Evolutionary conservation across 441 rosid genomes (phyloP), one percentile per base, ranked within the genome.

Genomic region (Erysimum pusillum): DNA sequence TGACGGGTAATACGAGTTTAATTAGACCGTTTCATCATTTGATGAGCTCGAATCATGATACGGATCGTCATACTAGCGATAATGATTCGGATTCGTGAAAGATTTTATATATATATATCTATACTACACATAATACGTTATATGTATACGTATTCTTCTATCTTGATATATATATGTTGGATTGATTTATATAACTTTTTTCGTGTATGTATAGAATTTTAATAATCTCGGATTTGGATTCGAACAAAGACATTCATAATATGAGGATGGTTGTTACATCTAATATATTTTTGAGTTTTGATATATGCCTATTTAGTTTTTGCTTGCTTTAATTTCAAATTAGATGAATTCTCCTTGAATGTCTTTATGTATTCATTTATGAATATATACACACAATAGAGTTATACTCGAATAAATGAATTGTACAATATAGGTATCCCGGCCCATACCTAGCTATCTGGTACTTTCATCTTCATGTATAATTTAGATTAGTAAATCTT

Each of bases 11-110:
- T 78, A 36, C 80, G 6, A 69, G 62, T 45, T 61, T 81, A 41
- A 62, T 69, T 80, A 90, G 77, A 71, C 83, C 87, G 2, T 85
- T 86, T 63, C 84, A 86, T 57, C 82, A 79, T 63, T 57, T 74
- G 53, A 74, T 84, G 76, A 81, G 82, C 51, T 79, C 80, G 10
- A 81, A 85, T 78, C 69, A 80, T 39, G 83, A 82, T 42, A 64
- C 78, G 63, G 76, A 78, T 77, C 83, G 79, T 68, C 69, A 79
- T 35, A 79, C 81, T 62, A 85, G 84, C 59, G 70, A 80, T 5
- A 75, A 69, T 52, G 84, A 86, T 70, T 83, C 85, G 58, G 75
- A 75, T 73, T 64, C 74, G 7, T 76, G 75, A 76, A 65, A n/a
- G 22, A 28, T 42, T 59, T 31, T 1, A 61, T 54, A 61, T 53